Evolutionary conservation across 2,329 filamentous ascomycete genomes (phyloP).

Genomic region (Aspergillus pseudoterreus): DNA sequence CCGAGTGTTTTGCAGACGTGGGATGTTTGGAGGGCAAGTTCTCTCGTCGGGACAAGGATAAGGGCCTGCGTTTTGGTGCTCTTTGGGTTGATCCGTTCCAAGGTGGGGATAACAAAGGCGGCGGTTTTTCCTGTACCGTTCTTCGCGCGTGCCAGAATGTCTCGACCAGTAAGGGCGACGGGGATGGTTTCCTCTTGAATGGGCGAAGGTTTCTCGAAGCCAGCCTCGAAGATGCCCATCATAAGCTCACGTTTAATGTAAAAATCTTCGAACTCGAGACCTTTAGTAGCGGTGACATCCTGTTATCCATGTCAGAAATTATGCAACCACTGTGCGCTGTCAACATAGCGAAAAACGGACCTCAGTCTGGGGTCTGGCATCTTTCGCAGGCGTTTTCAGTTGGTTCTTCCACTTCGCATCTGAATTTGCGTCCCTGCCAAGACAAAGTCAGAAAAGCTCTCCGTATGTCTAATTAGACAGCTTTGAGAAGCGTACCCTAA

Average conservation of each 20-base stretch:
- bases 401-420: conserved; percentile 44
- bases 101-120: conserved; percentile 91
- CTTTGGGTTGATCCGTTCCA: conserved; percentile 96
- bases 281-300: conserved; percentile 98
- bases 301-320: conserved; percentile 36
- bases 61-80: conserved; percentile 94
- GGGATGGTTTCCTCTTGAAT: conserved; percentile 99
- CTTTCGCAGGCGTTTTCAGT: conserved; percentile 46
- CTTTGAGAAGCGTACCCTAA: conserved; percentile 32
- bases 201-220: conserved; percentile 96
- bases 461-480: neutral
- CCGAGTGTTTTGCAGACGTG: conserved; percentile 98
- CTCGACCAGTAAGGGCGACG: conserved; percentile 88
- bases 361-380: conserved; percentile 49
- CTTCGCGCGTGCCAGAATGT: conserved; percentile 94
- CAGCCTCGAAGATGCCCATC: conserved; percentile 99
- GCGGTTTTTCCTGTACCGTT: conserved; percentile 98
- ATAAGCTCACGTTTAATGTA: conserved; percentile 89
- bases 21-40: conserved; percentile 95
- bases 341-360: conserved; percentile 25
- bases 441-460: conserved; percentile 13
- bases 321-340: neutral
- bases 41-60: conserved; percentile 92
- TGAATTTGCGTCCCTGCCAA: conserved; percentile 34
- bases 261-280: conserved; percentile 96